Evolutionary conservation across 2,329 filamentous ascomycete genomes (phyloP).

Genomic region (Dothistroma septosporum): DNA sequence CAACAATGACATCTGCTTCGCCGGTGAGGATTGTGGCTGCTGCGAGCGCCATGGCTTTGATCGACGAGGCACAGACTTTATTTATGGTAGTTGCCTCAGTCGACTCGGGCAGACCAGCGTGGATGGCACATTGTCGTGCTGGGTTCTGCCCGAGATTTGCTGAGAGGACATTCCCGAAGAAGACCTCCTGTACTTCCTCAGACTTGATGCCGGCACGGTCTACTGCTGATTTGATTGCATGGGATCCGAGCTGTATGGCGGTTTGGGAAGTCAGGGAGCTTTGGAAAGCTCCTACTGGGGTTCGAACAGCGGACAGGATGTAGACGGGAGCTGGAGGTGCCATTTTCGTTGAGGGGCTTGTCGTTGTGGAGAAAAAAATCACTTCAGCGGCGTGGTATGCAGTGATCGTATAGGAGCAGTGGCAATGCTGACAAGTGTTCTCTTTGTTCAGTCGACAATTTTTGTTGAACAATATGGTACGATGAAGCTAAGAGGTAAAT

Average conservation of each 20-base stretch:
- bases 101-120: constrained; percentile 74
- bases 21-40: constrained; percentile 97
- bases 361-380: not conserved
- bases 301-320: constrained; percentile 75
- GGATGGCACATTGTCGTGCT: constrained; percentile 86
- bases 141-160: constrained; percentile 95
- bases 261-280: constrained; percentile 85
- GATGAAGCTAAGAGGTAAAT: not conserved
- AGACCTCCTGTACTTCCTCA: constrained; percentile 89
- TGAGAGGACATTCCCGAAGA: constrained; percentile 96
- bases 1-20: constrained; percentile 87
- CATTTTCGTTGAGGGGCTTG: constrained; percentile 49
- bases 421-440: not conserved
- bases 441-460: constrained; percentile 4
- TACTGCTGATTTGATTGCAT: constrained; percentile 79
- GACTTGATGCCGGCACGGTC: constrained; percentile 84
- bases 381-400: not conserved
- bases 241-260: constrained; percentile 80
- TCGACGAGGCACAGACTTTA: constrained; percentile 94
- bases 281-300: constrained; percentile 89
- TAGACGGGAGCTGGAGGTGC: constrained; percentile 82
- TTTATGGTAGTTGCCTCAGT: constrained; percentile 91
- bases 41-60: constrained; percentile 92
- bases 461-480: not conserved
- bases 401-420: not conserved